Evolutionary conservation across 768 basidiomycete species (phyloP).

Genomic region (Serendipita indica): DNA sequence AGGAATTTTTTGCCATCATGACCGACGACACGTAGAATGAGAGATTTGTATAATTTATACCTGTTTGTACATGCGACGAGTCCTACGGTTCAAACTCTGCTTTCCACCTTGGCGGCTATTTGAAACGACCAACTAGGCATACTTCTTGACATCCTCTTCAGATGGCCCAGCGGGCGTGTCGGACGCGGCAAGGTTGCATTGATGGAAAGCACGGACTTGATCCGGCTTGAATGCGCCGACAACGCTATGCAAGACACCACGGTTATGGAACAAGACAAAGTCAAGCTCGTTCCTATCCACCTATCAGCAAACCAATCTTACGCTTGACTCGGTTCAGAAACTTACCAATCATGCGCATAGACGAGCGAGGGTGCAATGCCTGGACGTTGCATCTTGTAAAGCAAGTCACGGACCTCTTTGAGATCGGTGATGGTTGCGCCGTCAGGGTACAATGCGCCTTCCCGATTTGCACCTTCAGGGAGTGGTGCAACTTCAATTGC

Average conservation of each 20-base stretch:
- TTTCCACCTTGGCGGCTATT: too few relatives aligned
- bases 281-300: slow-evolving; percentile 40
- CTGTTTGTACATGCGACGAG: background rate
- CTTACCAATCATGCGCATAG: slow-evolving; percentile 78
- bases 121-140: slow-evolving; percentile 27
- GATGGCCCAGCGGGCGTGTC: slow-evolving; percentile 54
- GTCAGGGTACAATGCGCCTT: slow-evolving; percentile 66
- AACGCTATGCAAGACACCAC: slow-evolving; percentile 66
- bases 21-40: slow-evolving; percentile 46
- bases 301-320: background rate
- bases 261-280: slow-evolving; percentile 75
- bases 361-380: slow-evolving; percentile 77
- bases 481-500: slow-evolving; percentile 63
- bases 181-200: slow-evolving; percentile 76
- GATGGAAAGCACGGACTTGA: slow-evolving; percentile 63
- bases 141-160: slow-evolving; percentile 48
- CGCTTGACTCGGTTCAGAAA: slow-evolving; percentile 1
- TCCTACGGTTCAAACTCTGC: background rate
- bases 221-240: slow-evolving; percentile 49
- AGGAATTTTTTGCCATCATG: slow-evolving; percentile 96
- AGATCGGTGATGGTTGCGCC: slow-evolving; percentile 66
- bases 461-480: slow-evolving; percentile 39
- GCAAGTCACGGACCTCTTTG: slow-evolving; percentile 48
- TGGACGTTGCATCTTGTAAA: slow-evolving; percentile 81
- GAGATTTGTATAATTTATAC: background rate